Evolutionary conservation across 2,329 filamentous ascomycete genomes (phyloP).

Genomic region (Ascochyta pisi): DNA sequence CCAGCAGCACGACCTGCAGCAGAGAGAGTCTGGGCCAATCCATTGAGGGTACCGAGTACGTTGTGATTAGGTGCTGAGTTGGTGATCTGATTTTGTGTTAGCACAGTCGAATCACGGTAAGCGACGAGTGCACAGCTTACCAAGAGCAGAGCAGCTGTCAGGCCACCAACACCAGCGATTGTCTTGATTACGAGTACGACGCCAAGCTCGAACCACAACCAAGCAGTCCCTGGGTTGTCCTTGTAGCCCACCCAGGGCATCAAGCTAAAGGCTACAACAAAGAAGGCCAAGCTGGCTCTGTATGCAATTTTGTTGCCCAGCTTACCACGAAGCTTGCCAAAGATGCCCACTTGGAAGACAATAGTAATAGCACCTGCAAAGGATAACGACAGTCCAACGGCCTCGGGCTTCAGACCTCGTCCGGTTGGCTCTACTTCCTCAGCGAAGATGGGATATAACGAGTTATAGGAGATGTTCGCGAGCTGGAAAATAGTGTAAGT

Average conservation of each 20-base stretch:
- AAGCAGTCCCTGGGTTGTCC: slow-evolving; percentile 64
- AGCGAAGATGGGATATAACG: slow-evolving; percentile 91
- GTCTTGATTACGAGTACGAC: slow-evolving; percentile 85
- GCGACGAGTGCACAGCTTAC: slow-evolving; percentile 58
- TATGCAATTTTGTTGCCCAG: slow-evolving; percentile 89
- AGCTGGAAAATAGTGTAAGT: slow-evolving; percentile 95
- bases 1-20: slow-evolving; percentile 88
- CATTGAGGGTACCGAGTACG: slow-evolving; percentile 88
- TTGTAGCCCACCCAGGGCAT: slow-evolving; percentile 92
- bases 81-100: slow-evolving; percentile 70
- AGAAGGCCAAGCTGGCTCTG: slow-evolving; percentile 75
- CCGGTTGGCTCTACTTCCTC: slow-evolving; percentile 77
- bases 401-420: slow-evolving; percentile 74
- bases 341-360: slow-evolving; percentile 85
- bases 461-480: slow-evolving; percentile 93
- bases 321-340: slow-evolving; percentile 76
- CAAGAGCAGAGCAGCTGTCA: slow-evolving; percentile 87
- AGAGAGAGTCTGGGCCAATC: slow-evolving; percentile 90
- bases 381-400: slow-evolving; percentile 84
- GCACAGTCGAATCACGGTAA: slow-evolving; percentile 1
- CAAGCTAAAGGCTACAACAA: slow-evolving; percentile 80
- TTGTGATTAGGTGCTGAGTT: slow-evolving; percentile 88
- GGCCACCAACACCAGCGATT: slow-evolving; percentile 83
- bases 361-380: slow-evolving; percentile 87
- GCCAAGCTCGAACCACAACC: slow-evolving; percentile 84